Conservation (phyloP, 1,139 yeast species). For the Keqinozyma sinolaborantium region DNA sequence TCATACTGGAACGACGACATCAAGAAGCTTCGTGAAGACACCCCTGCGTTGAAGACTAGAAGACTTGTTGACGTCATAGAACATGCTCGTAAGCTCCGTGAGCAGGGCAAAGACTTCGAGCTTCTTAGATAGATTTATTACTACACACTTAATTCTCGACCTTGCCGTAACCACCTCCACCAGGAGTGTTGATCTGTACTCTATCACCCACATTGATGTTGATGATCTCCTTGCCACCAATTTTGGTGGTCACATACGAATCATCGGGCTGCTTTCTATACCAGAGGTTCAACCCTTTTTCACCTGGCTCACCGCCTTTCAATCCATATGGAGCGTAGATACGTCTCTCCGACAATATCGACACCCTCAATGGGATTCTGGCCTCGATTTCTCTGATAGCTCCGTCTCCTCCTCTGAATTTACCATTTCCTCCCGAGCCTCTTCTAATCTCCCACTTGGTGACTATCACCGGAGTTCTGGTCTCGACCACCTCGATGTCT, state of each 20-base stretch:
- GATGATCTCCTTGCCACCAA: conserved; percentile 9
- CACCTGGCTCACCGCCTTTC: conserved; percentile 35
- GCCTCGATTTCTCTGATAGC: conserved; percentile 10
- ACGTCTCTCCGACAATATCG: conserved; percentile 10
- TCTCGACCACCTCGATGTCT: conserved; percentile 31
- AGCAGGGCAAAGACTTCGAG: neutral
- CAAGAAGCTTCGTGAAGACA: neutral
- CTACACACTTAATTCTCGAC: neutral
- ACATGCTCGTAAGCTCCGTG: neutral
- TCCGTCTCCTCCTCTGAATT: conserved; percentile 28
- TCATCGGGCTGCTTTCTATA: conserved; percentile 18
- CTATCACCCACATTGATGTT: conserved; percentile 30
- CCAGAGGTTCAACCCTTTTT: conserved; percentile 58
- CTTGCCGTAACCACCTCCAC: conserved; percentile 49
- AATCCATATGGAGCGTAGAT: conserved; percentile 11
- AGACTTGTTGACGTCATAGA: neutral
- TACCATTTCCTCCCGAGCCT: conserved; percentile 30
- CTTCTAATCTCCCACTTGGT: conserved; percentile 20
- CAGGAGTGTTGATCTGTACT: conserved; percentile 42
- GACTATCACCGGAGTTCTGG: conserved; percentile 26
- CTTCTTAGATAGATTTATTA: neutral
- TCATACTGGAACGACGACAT: neutral
- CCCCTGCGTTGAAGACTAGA: neutral
- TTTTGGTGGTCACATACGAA: conserved; percentile 11
- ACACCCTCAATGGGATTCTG: conserved; percentile 6